phyloP scores from a whole-genome alignment of 257 asterid species.

The Salvia splendens region DNA sequence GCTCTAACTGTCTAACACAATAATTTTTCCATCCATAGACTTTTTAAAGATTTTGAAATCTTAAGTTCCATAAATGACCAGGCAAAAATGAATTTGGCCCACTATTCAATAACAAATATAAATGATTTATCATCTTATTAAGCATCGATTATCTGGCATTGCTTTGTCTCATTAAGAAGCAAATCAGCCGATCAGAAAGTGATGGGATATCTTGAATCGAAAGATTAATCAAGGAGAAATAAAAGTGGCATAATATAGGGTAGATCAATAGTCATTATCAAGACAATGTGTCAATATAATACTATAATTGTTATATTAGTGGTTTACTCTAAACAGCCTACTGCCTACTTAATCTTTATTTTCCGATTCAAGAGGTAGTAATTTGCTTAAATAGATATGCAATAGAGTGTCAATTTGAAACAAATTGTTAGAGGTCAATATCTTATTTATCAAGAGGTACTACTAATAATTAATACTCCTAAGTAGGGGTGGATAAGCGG shows the following conservation, averaged over 20 bases:
- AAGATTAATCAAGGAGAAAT: conserved; percentile 21
- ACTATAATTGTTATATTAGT: conserved; percentile 26
- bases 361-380: not conserved
- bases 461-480: not conserved
- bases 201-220: conserved; percentile 28
- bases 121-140: not conserved
- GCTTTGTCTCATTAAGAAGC: conserved; percentile 34
- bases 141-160: conserved; percentile 19
- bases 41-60: not conserved
- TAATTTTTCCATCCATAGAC: conserved; percentile 19
- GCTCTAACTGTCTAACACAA: not conserved
- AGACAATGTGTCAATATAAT: conserved; percentile 24
- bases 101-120: not conserved
- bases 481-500: not conserved
- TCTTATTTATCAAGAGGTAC: not conserved
- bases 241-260: conserved; percentile 32
- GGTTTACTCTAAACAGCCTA: conserved; percentile 10
- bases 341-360: not conserved
- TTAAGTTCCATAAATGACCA: not conserved
- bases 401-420: not conserved
- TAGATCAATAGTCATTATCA: conserved; percentile 38
- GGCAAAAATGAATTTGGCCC: conserved; percentile 11
- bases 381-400: not conserved
- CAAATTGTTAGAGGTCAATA: no score
- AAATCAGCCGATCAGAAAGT: conserved; percentile 33